A percentile compares a stretch with the other conserved stretches of the same genome.
Conservation (phyloP, 257 asterid species). For the Solanum virginianum region DNA sequence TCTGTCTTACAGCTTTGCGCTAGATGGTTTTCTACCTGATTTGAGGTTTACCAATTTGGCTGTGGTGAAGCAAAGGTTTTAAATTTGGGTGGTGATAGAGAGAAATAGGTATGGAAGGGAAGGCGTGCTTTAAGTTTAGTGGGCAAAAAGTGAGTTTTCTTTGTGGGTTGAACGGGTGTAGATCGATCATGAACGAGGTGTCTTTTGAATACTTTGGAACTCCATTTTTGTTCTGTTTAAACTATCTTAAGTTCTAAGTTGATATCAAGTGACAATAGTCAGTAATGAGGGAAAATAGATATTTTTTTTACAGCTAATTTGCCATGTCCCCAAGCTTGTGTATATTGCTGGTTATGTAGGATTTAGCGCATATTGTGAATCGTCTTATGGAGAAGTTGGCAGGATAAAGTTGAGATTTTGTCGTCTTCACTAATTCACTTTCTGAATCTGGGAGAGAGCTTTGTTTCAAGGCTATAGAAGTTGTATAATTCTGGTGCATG, state of each 20-base stretch:
- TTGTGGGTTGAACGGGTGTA: neutral
- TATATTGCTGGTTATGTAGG: too few species aligned
- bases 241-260: neutral
- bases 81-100: neutral
- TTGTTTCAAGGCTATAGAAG: neutral
- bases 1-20: neutral
- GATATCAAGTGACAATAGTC: neutral
- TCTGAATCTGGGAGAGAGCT: neutral
- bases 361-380: neutral
- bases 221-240: neutral
- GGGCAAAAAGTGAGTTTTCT: neutral
- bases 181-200: neutral
- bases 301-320: neutral
- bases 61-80: neutral
- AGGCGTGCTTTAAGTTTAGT: neutral
- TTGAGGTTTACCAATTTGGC: neutral
- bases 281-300: neutral
- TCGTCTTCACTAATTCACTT: neutral
- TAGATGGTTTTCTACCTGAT: neutral
- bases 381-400: neutral
- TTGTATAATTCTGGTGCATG: neutral
- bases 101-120: neutral
- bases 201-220: neutral
- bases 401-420: neutral
- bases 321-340: neutral